A percentile compares a stretch with the other conserved stretches of the same genome.
phyloP scores from a whole-genome alignment of 768 basidiomycete species.

The Russula griseocarnosa region DNA sequence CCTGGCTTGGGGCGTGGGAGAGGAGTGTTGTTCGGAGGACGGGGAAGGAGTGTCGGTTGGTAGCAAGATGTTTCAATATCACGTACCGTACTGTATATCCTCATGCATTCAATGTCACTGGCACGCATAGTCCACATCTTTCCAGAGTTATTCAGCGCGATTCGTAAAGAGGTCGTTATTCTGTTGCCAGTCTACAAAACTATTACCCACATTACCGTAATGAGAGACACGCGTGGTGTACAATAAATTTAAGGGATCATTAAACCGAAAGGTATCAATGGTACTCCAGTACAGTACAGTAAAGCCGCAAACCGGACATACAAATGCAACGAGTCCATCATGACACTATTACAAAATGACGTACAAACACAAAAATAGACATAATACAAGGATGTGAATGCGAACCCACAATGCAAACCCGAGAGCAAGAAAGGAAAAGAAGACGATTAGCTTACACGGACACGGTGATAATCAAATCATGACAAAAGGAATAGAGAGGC shows the following conservation, averaged over 20 bases:
- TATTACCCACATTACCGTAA: slow-evolving; percentile 10
- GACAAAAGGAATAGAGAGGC: neutral
- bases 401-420: neutral
- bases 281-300: neutral
- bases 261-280: slow-evolving; percentile 12
- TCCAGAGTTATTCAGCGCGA: neutral
- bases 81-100: neutral
- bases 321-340: slow-evolving; percentile 8
- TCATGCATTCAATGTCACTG: neutral
- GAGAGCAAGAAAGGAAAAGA: slow-evolving; percentile 3
- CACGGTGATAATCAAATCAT: neutral
- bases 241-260: slow-evolving; percentile 8
- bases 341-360: slow-evolving; percentile 14
- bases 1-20: slow-evolving; percentile 21
- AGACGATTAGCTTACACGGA: neutral
- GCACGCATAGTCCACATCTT: neutral
- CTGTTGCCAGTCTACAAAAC: neutral
- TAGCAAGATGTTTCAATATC: neutral
- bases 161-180: slow-evolving; percentile 13
- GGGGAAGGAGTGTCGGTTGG: slow-evolving; percentile 25
- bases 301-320: slow-evolving; percentile 4
- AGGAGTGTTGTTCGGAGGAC: slow-evolving; percentile 24
- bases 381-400: slow-evolving; percentile 9
- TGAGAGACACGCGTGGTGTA: neutral
- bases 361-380: slow-evolving; percentile 11